Evolutionary conservation across 2,329 filamentous ascomycete species (phyloP).

Genomic region (Pseudogymnoascus sp.): DNA sequence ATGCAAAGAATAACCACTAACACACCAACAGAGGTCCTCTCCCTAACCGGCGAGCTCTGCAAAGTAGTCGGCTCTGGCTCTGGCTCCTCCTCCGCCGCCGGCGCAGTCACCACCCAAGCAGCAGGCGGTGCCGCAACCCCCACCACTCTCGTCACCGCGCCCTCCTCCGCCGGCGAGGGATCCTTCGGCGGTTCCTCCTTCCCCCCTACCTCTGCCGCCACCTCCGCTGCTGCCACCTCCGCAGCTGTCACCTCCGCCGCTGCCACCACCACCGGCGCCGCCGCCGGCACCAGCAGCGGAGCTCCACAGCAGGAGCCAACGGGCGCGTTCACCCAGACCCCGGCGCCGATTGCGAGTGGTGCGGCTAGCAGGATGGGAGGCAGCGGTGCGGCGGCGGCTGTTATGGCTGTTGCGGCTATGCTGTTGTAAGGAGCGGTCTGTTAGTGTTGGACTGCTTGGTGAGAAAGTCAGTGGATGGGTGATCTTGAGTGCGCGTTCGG

Average conservation of each 20-base stretch:
- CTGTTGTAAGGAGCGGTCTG: neutral
- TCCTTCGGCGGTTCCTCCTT: neutral
- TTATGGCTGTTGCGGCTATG: neutral
- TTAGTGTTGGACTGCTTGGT: neutral
- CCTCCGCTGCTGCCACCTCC: neutral
- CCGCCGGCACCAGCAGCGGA: neutral
- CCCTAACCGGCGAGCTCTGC: conserved; percentile 3
- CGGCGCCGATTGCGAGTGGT: neutral
- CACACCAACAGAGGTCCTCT: neutral
- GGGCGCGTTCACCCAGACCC: neutral
- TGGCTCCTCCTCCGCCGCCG: neutral
- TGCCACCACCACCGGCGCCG: neutral
- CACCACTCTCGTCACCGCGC: neutral
- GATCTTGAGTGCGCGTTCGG: neutral
- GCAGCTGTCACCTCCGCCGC: no score
- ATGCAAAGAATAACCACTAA: neutral
- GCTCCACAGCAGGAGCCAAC: neutral
- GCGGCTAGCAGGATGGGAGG: neutral
- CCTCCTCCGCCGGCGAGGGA: neutral
- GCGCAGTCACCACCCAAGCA: neutral
- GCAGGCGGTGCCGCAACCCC: neutral
- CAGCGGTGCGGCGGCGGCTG: neutral
- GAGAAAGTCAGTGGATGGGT: neutral
- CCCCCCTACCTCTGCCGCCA: neutral
- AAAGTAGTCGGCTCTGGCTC: neutral